These are phyloP conservation scores for Parastagonospora avenae DNA, from an alignment of 2,329 filamentous ascomycete species.

Conservation along the genomic window DNA sequence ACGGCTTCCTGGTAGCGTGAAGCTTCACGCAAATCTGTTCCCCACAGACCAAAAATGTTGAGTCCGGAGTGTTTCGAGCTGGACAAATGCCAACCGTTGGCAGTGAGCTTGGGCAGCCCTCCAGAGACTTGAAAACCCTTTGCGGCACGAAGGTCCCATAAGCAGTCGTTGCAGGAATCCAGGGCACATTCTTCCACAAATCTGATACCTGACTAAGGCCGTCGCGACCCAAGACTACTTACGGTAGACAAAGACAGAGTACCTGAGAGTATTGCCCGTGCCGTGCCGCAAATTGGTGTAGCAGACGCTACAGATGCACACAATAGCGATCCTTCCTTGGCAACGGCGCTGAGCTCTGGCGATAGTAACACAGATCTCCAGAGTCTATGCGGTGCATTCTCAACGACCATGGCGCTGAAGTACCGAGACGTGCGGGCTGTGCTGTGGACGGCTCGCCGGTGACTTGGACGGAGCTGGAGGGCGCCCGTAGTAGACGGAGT, in stretches of 20 bases:
- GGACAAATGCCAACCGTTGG: slow-evolving; percentile 17
- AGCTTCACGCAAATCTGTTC: neutral
- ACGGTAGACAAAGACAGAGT: slow-evolving; percentile 16
- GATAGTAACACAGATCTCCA: too few relatives aligned
- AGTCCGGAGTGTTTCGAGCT: slow-evolving; percentile 19
- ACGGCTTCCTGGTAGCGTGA: too few relatives aligned
- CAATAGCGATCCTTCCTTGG: slow-evolving; percentile 33
- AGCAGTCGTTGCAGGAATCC: neutral
- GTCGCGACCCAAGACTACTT: neutral
- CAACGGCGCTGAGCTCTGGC: slow-evolving; percentile 14
- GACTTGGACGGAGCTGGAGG: slow-evolving; percentile 4
- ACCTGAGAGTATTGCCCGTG: slow-evolving; percentile 23
- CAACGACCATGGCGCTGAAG: too few relatives aligned
- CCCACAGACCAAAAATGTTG: slow-evolving; percentile 18
- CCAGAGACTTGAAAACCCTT: slow-evolving; percentile 3
- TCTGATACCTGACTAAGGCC: neutral
- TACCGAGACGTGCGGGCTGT: neutral
- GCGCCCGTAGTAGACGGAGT: slow-evolving; percentile 1
- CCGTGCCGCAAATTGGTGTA: slow-evolving; percentile 13
- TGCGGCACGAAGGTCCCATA: neutral
- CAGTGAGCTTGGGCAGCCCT: slow-evolving; percentile 14
- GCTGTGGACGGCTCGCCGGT: neutral
- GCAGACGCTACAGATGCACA: slow-evolving; percentile 26
- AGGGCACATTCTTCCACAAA: neutral
- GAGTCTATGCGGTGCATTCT: slow-evolving; percentile 16